These are phyloP conservation scores for Cladophialophora chaetospira DNA, from an alignment of 2,329 filamentous ascomycete species.

Conservation along the genomic window DNA sequence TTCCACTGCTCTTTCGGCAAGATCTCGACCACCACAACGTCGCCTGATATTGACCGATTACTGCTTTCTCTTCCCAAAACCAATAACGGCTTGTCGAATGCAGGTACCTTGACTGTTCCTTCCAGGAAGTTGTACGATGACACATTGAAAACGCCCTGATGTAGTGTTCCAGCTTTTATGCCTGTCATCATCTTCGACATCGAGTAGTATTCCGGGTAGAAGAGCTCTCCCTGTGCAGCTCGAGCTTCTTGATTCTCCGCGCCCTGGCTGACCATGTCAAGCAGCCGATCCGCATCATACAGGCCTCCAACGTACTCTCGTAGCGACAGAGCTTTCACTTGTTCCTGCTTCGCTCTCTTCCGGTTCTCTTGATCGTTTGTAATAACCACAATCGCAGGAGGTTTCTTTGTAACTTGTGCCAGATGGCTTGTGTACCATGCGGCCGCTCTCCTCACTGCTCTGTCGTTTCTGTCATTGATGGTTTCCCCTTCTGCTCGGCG, in stretches of 20 bases:
- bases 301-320: constrained; percentile 80
- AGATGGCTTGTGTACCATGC: constrained; percentile 90
- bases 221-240: constrained; percentile 66
- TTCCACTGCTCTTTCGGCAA: constrained; percentile 97
- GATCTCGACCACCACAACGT: constrained; percentile 90
- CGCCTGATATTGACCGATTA: constrained; percentile 88
- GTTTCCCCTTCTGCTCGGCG: constrained; percentile 73
- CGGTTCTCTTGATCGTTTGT: constrained; percentile 90
- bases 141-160: constrained; percentile 94
- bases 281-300: constrained; percentile 77
- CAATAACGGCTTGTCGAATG: constrained; percentile 85
- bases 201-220: constrained; percentile 88
- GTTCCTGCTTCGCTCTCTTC: constrained; percentile 74
- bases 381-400: constrained; percentile 84
- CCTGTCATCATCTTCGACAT: constrained; percentile 94
- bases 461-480: constrained; percentile 96
- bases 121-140: constrained; percentile 98
- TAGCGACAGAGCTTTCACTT: constrained; percentile 68
- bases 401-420: constrained; percentile 56
- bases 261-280: constrained; percentile 89
- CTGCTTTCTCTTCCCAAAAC: constrained; percentile 93
- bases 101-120: constrained; percentile 83
- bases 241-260: constrained; percentile 67
- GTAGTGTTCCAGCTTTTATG: constrained; percentile 81
- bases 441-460: constrained; percentile 81